phyloP scores from a whole-genome alignment of 2,329 filamentous ascomycete genomes.

The Tolypocladium cylindrosporum region DNA sequence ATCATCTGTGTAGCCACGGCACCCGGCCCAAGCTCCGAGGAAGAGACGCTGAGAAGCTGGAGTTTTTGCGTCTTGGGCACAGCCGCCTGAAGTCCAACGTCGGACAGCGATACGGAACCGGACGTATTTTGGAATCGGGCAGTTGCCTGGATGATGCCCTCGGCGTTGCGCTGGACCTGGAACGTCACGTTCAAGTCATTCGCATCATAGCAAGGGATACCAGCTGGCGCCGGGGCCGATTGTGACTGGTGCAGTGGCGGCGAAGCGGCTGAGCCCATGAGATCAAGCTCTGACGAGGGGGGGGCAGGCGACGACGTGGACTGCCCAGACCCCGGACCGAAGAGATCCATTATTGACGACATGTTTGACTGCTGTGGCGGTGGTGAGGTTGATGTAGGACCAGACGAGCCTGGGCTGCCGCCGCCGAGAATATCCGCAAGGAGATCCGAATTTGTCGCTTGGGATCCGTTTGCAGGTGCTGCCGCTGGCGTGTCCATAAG shows the following conservation, averaged over 20 bases:
- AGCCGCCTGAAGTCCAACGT: constrained; percentile 81
- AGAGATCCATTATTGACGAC: constrained; percentile 84
- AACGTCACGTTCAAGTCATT: constrained; percentile 76
- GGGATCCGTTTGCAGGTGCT: constrained; percentile 39
- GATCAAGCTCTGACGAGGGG: constrained; percentile 34
- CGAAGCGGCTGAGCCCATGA: constrained; percentile 41
- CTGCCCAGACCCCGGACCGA: constrained; percentile 40
- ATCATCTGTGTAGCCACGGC: constrained; percentile 84
- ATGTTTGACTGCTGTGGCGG: constrained; percentile 46
- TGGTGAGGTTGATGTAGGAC: constrained; percentile 28
- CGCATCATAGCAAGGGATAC: constrained; percentile 71
- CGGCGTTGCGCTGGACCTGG: constrained; percentile 72
- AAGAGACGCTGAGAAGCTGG: constrained; percentile 83
- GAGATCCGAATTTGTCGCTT: constrained; percentile 69
- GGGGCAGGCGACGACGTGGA: constrained; percentile 20
- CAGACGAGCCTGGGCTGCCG: constrained; percentile 33
- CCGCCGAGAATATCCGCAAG: constrained; percentile 87
- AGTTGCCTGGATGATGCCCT: constrained; percentile 68
- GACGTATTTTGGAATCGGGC: constrained; percentile 77
- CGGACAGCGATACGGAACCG: constrained; percentile 53
- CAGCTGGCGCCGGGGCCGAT: constrained; percentile 33
- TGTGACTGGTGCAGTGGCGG: constrained; percentile 30
- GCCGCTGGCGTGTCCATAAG: constrained; percentile 69
- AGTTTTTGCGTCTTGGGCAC: constrained; percentile 95
- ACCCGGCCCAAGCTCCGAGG: constrained; percentile 62